A percentile compares a stretch with the other conserved stretches of the same genome.
Conservation (phyloP, 805 yeast species). For the Cyberlindnera maritima region DNA sequence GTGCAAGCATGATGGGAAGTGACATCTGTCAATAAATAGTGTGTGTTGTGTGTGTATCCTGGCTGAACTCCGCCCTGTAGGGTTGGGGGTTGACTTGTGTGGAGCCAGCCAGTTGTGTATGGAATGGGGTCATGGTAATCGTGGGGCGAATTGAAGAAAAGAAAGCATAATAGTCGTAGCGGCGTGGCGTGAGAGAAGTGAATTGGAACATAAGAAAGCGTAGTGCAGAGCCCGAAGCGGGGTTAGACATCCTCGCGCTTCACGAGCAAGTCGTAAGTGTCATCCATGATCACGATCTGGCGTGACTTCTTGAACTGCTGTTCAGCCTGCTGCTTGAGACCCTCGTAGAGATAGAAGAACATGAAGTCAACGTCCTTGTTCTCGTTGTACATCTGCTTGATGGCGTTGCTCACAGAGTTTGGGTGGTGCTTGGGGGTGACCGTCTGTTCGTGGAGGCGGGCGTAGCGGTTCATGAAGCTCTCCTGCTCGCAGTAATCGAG, state of each 20-base stretch:
- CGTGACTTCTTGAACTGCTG: conserved; percentile 4
- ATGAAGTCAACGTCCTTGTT: conserved; percentile 18
- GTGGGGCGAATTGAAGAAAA: too few relatives aligned
- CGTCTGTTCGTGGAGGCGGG: conserved; percentile 10
- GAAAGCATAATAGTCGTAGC: neutral
- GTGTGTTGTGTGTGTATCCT: neutral
- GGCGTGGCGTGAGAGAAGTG: too few relatives aligned
- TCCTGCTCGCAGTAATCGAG: conserved; percentile 12
- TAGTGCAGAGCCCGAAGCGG: too few relatives aligned
- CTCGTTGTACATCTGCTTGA: conserved; percentile 14
- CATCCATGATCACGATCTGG: conserved; percentile 14
- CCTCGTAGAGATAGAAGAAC: conserved; percentile 19
- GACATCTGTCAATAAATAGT: conserved; percentile 9
- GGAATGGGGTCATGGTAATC: too few relatives aligned
- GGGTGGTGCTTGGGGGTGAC: conserved; percentile 13
- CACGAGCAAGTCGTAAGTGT: conserved; percentile 13
- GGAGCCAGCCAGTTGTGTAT: conserved; percentile 3
- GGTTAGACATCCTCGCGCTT: conserved; percentile 6
- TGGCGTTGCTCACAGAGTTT: conserved; percentile 10
- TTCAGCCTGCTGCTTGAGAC: conserved; percentile 14
- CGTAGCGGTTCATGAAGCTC: conserved; percentile 5
- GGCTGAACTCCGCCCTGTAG: conserved; percentile 14
- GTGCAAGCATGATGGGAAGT: neutral
- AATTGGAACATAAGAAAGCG: too few relatives aligned
- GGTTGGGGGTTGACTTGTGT: conserved; percentile 10